Percentiles rank a stretch among this genome's conserved stretches.
These are phyloP conservation scores for Juglanconis oblonga DNA, from an alignment of 2,329 filamentous ascomycete genomes.

Conservation along the genomic window DNA sequence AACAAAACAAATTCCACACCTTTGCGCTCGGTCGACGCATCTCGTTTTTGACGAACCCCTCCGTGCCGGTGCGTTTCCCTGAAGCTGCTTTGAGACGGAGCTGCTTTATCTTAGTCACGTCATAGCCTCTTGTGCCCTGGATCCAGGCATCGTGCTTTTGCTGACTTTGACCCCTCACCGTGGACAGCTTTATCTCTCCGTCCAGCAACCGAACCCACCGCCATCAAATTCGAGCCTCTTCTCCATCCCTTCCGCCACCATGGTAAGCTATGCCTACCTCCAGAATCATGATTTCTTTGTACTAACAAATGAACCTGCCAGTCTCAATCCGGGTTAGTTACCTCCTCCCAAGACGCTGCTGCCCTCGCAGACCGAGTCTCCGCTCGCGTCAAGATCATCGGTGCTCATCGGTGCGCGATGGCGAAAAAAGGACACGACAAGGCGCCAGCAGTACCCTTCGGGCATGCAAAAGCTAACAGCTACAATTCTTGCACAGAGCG, in stretches of 20 bases:
- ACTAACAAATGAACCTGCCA: conserved; percentile 27
- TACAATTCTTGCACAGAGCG: conserved; percentile 51
- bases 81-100: neutral
- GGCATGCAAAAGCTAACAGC: conserved; percentile 1
- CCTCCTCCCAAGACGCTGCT: conserved; percentile 21
- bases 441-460: conserved; percentile 7
- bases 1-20: conserved; percentile 1
- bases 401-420: neutral
- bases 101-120: conserved; percentile 10
- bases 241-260: conserved; percentile 10
- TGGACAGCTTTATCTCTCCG: conserved; percentile 14
- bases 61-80: conserved; percentile 10
- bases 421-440: neutral
- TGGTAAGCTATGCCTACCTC: conserved; percentile 9
- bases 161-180: conserved; percentile 19
- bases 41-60: conserved; percentile 5
- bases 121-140: conserved; percentile 1
- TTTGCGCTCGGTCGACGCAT: conserved; percentile 4
- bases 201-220: conserved; percentile 5
- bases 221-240: conserved; percentile 6
- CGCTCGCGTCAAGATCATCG: neutral
- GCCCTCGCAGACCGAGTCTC: neutral
- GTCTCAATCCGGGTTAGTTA: conserved; percentile 68
- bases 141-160: neutral
- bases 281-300: neutral